Conservation (phyloP, 129 eudicot species). For the Silybum marianum region DNA sequence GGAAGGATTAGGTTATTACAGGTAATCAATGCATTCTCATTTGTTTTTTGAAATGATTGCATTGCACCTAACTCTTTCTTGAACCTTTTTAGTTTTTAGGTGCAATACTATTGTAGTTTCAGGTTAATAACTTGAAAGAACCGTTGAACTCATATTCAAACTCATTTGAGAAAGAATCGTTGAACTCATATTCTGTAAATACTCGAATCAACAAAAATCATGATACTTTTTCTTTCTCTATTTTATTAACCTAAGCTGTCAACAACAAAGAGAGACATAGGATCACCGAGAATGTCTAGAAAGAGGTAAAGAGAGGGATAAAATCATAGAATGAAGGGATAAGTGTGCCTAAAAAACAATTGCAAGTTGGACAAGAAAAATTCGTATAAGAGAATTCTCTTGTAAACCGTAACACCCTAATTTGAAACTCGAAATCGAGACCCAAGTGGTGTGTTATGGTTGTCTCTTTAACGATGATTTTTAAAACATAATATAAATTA, state of each 20-base stretch:
- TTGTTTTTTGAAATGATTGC: not conserved
- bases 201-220: not conserved
- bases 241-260: not conserved
- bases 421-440: too few species aligned
- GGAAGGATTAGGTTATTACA: constrained; percentile 74
- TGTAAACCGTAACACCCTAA: too few species aligned
- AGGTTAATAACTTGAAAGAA: not conserved
- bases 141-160: not conserved
- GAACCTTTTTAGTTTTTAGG: not conserved
- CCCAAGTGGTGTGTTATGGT: too few species aligned
- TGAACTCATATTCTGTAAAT: not conserved
- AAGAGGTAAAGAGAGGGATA: not conserved
- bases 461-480: too few species aligned
- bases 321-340: not conserved
- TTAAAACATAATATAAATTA: too few species aligned
- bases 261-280: not conserved
- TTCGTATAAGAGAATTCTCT: not conserved
- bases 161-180: not conserved
- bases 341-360: not conserved
- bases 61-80: constrained; percentile 1
- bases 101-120: not conserved
- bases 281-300: not conserved
- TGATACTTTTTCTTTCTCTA: not conserved
- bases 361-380: not conserved
- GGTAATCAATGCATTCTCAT: constrained; percentile 42